Percentiles rank a stretch among this genome's conserved stretches.
phyloP scores from a whole-genome alignment of 164 flowering plant species.

The Buxus sempervirens region DNA sequence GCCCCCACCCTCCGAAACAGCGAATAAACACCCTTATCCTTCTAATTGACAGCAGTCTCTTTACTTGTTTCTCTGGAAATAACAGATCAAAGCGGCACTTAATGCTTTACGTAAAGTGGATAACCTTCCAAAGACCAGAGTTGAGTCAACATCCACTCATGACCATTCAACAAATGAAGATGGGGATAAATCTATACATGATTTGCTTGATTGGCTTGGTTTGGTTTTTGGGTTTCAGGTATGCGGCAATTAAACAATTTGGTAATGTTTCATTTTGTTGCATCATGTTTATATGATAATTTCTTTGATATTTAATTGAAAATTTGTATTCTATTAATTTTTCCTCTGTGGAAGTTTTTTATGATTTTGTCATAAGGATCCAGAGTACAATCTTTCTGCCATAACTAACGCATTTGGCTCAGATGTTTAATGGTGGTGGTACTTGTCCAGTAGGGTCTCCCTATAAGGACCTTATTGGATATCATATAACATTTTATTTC shows the following conservation, averaged over 20 bases:
- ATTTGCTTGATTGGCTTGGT: constrained; percentile 94
- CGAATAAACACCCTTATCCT: too few relatives aligned
- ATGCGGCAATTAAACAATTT: constrained; percentile 6
- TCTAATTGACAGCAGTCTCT: neutral
- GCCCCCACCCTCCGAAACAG: too few relatives aligned
- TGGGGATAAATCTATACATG: constrained; percentile 47
- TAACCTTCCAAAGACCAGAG: constrained; percentile 55
- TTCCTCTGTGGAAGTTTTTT: neutral
- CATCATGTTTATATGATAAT: neutral
- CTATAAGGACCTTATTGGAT: neutral
- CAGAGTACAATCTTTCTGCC: neutral
- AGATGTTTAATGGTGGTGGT: neutral
- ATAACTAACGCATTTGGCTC: neutral
- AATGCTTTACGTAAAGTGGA: constrained; percentile 60
- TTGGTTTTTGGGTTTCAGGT: constrained; percentile 95
- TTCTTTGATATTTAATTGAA: neutral
- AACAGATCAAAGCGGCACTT: constrained; percentile 84
- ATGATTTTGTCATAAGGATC: too few relatives aligned
- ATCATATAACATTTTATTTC: neutral
- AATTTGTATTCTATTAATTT: neutral
- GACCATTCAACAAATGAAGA: constrained; percentile 26
- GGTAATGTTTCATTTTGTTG: neutral
- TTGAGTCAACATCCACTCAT: constrained; percentile 21
- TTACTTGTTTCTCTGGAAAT: constrained; percentile 1
- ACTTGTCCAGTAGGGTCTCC: neutral